These are phyloP conservation scores for Mortierella sp. DNA, from an alignment of 371 early-diverging fungal species.

Conservation along the genomic window DNA sequence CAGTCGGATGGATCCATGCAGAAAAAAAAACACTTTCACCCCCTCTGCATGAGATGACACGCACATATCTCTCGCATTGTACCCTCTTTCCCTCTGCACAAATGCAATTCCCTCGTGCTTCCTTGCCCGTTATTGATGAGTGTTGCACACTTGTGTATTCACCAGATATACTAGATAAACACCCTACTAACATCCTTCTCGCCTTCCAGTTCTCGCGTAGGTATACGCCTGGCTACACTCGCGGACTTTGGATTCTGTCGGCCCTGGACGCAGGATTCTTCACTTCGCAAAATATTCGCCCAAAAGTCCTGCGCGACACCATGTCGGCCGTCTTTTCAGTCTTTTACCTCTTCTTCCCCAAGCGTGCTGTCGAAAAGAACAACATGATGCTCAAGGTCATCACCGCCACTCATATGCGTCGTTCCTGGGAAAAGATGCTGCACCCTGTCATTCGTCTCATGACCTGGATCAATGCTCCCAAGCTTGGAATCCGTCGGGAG, in stretches of 20 bases:
- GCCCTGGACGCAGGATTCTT: constrained; percentile 97
- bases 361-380: constrained; percentile 88
- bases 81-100: background rate
- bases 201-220: constrained; percentile 60
- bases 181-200: background rate
- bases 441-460: constrained; percentile 76
- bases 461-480: constrained; percentile 66
- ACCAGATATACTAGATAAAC: background rate
- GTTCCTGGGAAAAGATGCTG: constrained; percentile 90
- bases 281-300: constrained; percentile 89
- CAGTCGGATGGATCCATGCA: no score
- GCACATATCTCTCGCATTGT: background rate
- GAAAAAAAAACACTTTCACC: constrained; percentile 25
- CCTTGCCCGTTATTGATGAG: background rate
- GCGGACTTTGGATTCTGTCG: constrained; percentile 93
- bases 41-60: background rate
- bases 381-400: constrained; percentile 82
- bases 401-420: constrained; percentile 90
- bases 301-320: constrained; percentile 81
- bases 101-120: constrained; percentile 15
- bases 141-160: constrained; percentile 5
- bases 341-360: constrained; percentile 90
- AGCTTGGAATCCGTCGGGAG: constrained; percentile 67
- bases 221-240: constrained; percentile 93
- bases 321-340: constrained; percentile 82